Base-by-base conservation (phyloP, 257 asterid genomes). In the Nemophila menziesii region DNA sequence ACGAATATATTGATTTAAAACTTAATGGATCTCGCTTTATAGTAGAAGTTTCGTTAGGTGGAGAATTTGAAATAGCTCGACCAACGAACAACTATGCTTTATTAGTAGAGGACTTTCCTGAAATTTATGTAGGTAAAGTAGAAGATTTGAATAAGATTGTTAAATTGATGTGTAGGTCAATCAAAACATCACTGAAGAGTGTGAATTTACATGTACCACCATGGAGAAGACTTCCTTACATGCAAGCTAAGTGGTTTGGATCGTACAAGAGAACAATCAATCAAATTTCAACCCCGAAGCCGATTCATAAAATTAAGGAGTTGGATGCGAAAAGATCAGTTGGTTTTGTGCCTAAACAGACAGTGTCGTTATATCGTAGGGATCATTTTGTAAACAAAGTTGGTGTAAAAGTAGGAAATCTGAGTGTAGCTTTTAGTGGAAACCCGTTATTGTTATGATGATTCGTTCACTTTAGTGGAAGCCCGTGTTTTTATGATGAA, bases 201-300 rank as follows among this genome's bases (percentile, higher is more conserved):
- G 62, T 45, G 4, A 75, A 57, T 5, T 52, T 86, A 5, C 55
- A 33, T 11, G 57, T 82, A 59, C 84, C 96, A 14, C 93, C 96
- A 7, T 86, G 96, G 96, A 77, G 94, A 29, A 68, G 92, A 51
- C 49, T 55, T 0, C 45, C 63, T 9, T 82, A 79, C n/a, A n/a
- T n/a, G n/a, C n/a, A n/a, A n/a, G n/a, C n/a, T n/a, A n/a, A n/a
- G n/a, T n/a, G n/a, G n/a, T n/a, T n/a, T n/a, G n/a, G n/a, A n/a
- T n/a, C n/a, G n/a, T n/a, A n/a, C n/a, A n/a, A n/a, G n/a, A n/a
- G n/a, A n/a, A n/a, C n/a, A n/a, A n/a, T n/a, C n/a, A n/a, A n/a
- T n/a, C n/a, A n/a, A n/a, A n/a, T n/a, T 46, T 33, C 41, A 0
- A 26, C 33, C 9, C 41, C 53, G 1, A 54, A 51, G 2, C 22